A percentile compares a stretch with the other conserved stretches of the same genome.
Conservation (phyloP, 768 basidiomycete species). For the Porphyrellus cyaneotinctus region DNA sequence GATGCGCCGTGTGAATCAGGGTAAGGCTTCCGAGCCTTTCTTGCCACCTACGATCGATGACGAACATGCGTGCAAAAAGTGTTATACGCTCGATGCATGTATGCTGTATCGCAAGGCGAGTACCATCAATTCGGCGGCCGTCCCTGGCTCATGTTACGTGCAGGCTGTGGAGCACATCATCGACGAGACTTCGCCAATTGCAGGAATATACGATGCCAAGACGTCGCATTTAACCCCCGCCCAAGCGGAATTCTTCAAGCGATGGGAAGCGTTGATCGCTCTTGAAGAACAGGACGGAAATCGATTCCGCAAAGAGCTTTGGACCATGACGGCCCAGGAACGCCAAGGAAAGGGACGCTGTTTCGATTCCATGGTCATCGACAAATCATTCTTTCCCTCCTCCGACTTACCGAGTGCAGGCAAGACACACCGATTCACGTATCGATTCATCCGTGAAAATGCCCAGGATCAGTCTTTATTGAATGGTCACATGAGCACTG, state of each 20-base stretch:
- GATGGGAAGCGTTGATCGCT: conserved; percentile 85
- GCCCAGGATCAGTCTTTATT: conserved; percentile 40
- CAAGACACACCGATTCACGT: conserved; percentile 76
- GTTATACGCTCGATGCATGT: conserved; percentile 81
- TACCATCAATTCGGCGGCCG: neutral
- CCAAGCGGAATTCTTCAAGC: conserved; percentile 77
- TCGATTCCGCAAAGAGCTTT: conserved; percentile 85
- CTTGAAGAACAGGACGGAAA: conserved; percentile 84
- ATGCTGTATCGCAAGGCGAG: conserved; percentile 89
- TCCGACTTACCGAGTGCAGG: conserved; percentile 27
- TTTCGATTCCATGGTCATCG: conserved; percentile 75
- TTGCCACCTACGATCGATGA: conserved; percentile 88
- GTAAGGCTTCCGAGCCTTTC: conserved; percentile 47
- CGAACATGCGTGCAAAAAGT: conserved; percentile 69
- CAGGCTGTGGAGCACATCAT: conserved; percentile 68
- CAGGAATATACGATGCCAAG: conserved; percentile 69
- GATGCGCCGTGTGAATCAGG: conserved; percentile 43
- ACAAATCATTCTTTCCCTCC: conserved; percentile 37
- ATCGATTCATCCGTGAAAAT: conserved; percentile 55
- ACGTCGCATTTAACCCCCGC: conserved; percentile 70
- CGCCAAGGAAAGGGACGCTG: conserved; percentile 82
- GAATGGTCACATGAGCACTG: conserved; percentile 71
- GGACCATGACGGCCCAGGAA: conserved; percentile 82
- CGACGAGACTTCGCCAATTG: conserved; percentile 51
- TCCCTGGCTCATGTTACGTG: conserved; percentile 4